These are phyloP conservation scores for Pseudoneurospora amorphoporcata DNA, from an alignment of 495 filamentous ascomycete genomes.

Conservation along the genomic window DNA sequence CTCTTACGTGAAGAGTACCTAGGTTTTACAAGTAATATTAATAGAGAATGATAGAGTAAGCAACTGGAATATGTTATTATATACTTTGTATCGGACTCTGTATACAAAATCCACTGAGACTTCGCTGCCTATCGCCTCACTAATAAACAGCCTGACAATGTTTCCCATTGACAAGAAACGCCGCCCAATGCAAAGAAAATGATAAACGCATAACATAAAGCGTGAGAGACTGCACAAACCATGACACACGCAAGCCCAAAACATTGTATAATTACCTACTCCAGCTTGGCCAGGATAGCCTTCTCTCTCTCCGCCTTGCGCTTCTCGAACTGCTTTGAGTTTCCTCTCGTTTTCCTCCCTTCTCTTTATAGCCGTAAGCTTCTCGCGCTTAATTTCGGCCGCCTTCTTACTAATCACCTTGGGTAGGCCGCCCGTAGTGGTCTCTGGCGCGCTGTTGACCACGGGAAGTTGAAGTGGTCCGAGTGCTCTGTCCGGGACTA, in stretches of 20 bases:
- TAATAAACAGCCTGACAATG: neutral
- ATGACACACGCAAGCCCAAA: neutral
- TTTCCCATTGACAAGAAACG: conserved; percentile 4
- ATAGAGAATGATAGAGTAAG: too few relatives aligned
- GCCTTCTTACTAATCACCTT: conserved; percentile 97
- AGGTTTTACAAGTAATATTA: too few relatives aligned
- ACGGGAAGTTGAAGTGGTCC: neutral
- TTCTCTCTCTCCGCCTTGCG: conserved; percentile 84
- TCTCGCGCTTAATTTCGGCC: conserved; percentile 87
- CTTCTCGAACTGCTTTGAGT: conserved; percentile 59
- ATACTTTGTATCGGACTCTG: neutral
- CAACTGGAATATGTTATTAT: neutral
- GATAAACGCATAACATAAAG: neutral
- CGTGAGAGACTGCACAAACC: neutral
- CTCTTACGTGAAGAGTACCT: too few relatives aligned
- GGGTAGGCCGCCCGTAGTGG: conserved; percentile 34
- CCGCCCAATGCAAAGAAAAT: conserved; percentile 14
- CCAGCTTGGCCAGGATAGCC: conserved; percentile 70
- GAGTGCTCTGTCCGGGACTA: neutral
- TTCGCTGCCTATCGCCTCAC: neutral
- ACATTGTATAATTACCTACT: conserved; percentile 38
- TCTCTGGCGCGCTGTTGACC: neutral
- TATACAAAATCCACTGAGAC: neutral
- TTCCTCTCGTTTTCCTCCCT: conserved; percentile 89
- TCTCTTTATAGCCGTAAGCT: conserved; percentile 76